Evolutionary conservation across 257 asterid genomes (phyloP).

Genomic region (Solanum chilense): DNA sequence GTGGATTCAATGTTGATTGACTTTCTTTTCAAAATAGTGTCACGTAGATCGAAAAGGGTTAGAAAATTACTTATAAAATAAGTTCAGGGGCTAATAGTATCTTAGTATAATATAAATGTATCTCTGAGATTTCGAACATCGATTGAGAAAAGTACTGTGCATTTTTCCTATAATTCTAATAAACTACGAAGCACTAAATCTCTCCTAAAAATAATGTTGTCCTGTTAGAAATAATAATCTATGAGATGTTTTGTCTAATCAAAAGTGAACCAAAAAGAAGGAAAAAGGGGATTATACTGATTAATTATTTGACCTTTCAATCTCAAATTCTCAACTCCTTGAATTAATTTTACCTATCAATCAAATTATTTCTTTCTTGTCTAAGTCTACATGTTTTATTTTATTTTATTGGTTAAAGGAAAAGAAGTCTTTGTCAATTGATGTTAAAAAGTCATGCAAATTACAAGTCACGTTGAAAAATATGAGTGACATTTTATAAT

Average conservation of each 20-base stretch:
- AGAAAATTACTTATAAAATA: too few species aligned
- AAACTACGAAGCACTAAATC: neutral
- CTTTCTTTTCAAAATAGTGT: accelerated
- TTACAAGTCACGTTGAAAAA: neutral
- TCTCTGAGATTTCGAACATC: too few species aligned
- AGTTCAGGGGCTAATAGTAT: too few species aligned
- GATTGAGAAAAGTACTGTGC: accelerated
- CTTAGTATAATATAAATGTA: too few species aligned
- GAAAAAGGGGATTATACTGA: neutral
- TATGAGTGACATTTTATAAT: neutral
- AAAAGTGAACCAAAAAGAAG: neutral
- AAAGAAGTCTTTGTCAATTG: neutral
- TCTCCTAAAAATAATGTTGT: neutral
- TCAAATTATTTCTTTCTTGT: neutral
- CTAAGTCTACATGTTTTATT: neutral
- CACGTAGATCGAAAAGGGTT: too few species aligned
- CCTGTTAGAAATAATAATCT: neutral
- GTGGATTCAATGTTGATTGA: accelerated
- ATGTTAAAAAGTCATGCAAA: neutral
- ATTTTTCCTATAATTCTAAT: neutral
- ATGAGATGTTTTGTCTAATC: neutral
- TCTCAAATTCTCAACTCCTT: neutral
- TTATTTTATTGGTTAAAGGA: neutral
- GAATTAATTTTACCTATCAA: neutral
- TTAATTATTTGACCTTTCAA: neutral